Conservation (phyloP, 2,329 filamentous ascomycete genomes). For the Zymoseptoria pseudotritici region DNA sequence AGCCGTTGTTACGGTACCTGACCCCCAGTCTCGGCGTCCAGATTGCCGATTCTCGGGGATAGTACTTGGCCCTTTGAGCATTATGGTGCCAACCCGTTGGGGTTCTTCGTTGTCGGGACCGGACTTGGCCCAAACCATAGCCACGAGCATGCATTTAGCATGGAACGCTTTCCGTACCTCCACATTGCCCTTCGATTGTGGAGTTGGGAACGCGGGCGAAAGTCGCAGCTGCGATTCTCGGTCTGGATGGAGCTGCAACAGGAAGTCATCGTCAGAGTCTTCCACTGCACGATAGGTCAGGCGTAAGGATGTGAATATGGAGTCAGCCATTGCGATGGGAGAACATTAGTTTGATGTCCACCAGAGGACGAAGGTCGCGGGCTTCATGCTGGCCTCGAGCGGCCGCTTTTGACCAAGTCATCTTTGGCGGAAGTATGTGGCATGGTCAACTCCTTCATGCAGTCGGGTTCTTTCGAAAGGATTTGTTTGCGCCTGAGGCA, state of each 20-base stretch:
- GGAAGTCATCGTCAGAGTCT: conserved; percentile 1
- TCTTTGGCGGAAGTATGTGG: no score
- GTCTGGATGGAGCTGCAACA: conserved; percentile 1
- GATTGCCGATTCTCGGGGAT: background rate
- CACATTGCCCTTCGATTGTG: background rate
- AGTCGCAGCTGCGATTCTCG: conserved; percentile 1
- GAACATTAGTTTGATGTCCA: no score
- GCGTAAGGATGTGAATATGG: background rate
- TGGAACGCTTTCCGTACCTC: background rate
- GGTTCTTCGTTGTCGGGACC: background rate
- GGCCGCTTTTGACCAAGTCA: no score
- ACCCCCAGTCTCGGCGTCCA: background rate
- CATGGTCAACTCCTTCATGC: no score
- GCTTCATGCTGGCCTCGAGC: no score
- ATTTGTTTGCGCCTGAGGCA: background rate
- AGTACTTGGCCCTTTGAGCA: background rate
- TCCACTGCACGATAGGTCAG: conserved; percentile 1
- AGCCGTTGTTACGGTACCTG: no score
- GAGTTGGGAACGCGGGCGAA: background rate
- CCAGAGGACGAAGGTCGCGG: no score
- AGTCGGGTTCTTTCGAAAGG: background rate
- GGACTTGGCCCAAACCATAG: background rate
- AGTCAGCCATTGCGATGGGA: background rate
- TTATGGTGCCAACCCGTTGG: background rate
- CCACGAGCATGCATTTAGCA: background rate